Base-by-base conservation (phyloP, 2,329 filamentous ascomycete genomes). In the Monosporascus sp. region DNA sequence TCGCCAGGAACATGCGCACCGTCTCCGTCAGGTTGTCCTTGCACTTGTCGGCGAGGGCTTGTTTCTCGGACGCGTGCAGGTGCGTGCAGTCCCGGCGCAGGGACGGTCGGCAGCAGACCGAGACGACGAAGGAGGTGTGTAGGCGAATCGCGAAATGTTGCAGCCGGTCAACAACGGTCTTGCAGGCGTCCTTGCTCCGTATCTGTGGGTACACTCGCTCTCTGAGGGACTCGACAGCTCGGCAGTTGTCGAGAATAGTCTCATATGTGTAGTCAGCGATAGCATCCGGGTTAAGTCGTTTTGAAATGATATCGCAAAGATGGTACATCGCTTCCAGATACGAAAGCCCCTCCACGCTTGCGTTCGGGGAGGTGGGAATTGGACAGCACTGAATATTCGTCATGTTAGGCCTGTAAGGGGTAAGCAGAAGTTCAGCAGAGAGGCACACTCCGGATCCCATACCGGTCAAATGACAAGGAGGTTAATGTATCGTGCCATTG, bases 401-500 rank as follows among this genome's bases (percentile, higher is more conserved):
- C 75, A 85, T 84, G 2, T 84, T 83, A 6, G 78, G 76, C n/a
- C 79, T 82, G 41, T 1, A 38, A n/a, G 9, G 48, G 47, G 57
- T 59, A 47, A 61, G 55, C 37, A 47, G n/a, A 46, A 27, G 9
- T 37, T 48, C 47, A 49, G 37, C 1, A 37, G 14, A 27, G 7
- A 37, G 24, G 24, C 20, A 48, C n/a, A 17, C 9, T 24, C 25
- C 15, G 27, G 17, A 5, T 1, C 9, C 52, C 68, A 59, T 69
- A 81, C 78, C 83, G 74, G 60, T 87, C 83, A 63, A 87, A 87
- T 0, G 83, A 86, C 2, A 87, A 68, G 0, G 83, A 87, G 0
- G 82, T 84, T 20, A 87, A 69, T 6, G 81, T 85, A 52, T 87
- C 83, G 58, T 87, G 83, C 83, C 83, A 87, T 9, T 84, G 76